phyloP scores from a whole-genome alignment of 2,329 filamentous ascomycete genomes.

The Sclerotinia trifoliorum region DNA sequence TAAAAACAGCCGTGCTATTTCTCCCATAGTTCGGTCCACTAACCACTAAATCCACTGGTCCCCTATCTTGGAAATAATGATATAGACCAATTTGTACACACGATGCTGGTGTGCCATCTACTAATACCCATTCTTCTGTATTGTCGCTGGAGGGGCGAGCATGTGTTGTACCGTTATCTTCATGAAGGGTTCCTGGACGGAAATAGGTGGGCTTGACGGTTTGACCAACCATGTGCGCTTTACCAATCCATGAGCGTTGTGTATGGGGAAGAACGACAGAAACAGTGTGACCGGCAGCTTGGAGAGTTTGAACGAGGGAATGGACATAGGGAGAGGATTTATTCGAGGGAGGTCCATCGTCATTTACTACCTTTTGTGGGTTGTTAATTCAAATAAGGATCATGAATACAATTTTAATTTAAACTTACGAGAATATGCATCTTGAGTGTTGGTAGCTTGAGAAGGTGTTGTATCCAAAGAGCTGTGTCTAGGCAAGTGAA shows the following conservation, averaged over 20 bases:
- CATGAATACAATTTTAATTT: background rate
- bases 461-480: slow-evolving; percentile 3
- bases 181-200: slow-evolving; percentile 60
- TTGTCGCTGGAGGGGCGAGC: slow-evolving; percentile 52
- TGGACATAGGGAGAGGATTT: slow-evolving; percentile 80
- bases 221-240: slow-evolving; percentile 93
- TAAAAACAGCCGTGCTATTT: slow-evolving; percentile 79
- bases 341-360: slow-evolving; percentile 76
- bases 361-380: slow-evolving; percentile 58
- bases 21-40: slow-evolving; percentile 81
- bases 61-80: slow-evolving; percentile 72
- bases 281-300: slow-evolving; percentile 76
- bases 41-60: slow-evolving; percentile 72
- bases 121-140: slow-evolving; percentile 75
- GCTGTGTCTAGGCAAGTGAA: background rate
- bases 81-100: slow-evolving; percentile 81
- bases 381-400: background rate
- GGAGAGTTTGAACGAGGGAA: slow-evolving; percentile 67
- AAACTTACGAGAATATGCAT: slow-evolving; percentile 53
- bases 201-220: slow-evolving; percentile 84
- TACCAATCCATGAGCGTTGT: slow-evolving; percentile 97
- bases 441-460: slow-evolving; percentile 21
- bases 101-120: slow-evolving; percentile 77
- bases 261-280: slow-evolving; percentile 88
- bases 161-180: slow-evolving; percentile 67